Conservation (phyloP, 2,329 filamentous ascomycete genomes). For the Alternaria atra region DNA sequence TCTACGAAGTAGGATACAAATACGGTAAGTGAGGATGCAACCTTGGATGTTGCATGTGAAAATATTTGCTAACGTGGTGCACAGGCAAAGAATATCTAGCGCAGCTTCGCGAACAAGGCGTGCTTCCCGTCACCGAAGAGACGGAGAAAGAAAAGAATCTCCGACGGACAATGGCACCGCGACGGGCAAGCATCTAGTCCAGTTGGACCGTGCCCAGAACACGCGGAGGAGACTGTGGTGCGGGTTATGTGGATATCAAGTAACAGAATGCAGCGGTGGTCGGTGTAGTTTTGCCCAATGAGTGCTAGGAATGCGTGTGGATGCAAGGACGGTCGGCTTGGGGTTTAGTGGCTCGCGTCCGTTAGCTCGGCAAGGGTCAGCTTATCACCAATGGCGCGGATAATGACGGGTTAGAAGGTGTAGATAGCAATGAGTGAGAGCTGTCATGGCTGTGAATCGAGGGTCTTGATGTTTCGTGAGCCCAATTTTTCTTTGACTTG, state of each 20-base stretch:
- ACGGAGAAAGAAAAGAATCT: slow-evolving; percentile 62
- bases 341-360: slow-evolving; percentile 21
- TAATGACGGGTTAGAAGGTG: slow-evolving; percentile 23
- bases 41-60: neutral
- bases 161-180: slow-evolving; percentile 61
- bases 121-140: slow-evolving; percentile 67
- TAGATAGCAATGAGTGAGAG: slow-evolving; percentile 8
- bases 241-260: slow-evolving; percentile 21
- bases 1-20: slow-evolving; percentile 86
- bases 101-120: slow-evolving; percentile 78
- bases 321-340: slow-evolving; percentile 22
- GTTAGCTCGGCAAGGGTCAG: slow-evolving; percentile 15
- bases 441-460: slow-evolving; percentile 8
- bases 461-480: slow-evolving; percentile 9
- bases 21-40: slow-evolving; percentile 61
- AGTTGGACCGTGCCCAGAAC: slow-evolving; percentile 4
- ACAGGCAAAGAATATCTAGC: slow-evolving; percentile 76
- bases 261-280: slow-evolving; percentile 24
- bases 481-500: slow-evolving; percentile 7
- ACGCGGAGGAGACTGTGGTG: slow-evolving; percentile 18
- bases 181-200: slow-evolving; percentile 40
- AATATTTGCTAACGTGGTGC: neutral
- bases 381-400: slow-evolving; percentile 25
- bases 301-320: slow-evolving; percentile 21
- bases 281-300: slow-evolving; percentile 30